Evolutionary conservation across 2,329 filamentous ascomycete genomes (phyloP), one percentile per base, ranked within the genome.

Genomic region (Mycosphaerella arachidis): DNA sequence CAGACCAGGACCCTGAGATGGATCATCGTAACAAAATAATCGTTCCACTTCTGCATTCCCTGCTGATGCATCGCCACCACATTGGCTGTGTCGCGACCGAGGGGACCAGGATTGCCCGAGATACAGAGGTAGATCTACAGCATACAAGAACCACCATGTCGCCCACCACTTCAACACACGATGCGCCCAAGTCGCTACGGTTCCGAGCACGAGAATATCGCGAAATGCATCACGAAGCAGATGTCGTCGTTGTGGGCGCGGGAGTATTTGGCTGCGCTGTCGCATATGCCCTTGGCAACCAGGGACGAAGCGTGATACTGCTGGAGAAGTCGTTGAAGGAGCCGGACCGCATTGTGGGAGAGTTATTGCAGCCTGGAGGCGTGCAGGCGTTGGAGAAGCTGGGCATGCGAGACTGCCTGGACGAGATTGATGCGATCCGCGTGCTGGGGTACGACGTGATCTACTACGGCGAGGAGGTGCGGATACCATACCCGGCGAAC

Each of bases 311-410:
- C 73, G 92, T 99, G 29, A 83, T 97, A 29, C 80, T 99, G 55
- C 84, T 99, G 54, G 94, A 99, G 79, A 85, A 85, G 70, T 95
- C 86, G 77, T 81, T 97, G 77, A 91, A 91, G 76, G 89, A 97
- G 79, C 94, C 94, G 20, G 89, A 97, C 78, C 87, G 94, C 65
- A 99, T 99, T 67, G 92, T 99, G 52, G 94, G 94, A 68, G 94
- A 99, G 78, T 79, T 99, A 65, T 79, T 99, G 68, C 94, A 99
- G 76, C 94, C 94, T 0, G 94, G 94, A 54, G 94, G 94, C 53
- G 87, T 96, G 35, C 81, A 85, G 55, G 90, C 94, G 7, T 81
- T 99, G 69, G 83, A 87, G 71, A 86, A 90, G 72, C 79, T 99
- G 53, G 94, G 94, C 2, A 77, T 99, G 64, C 82, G 80, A 57